Conservation (phyloP, 352 stramenopile genomes). For the Globisporangium sylvaticum region DNA sequence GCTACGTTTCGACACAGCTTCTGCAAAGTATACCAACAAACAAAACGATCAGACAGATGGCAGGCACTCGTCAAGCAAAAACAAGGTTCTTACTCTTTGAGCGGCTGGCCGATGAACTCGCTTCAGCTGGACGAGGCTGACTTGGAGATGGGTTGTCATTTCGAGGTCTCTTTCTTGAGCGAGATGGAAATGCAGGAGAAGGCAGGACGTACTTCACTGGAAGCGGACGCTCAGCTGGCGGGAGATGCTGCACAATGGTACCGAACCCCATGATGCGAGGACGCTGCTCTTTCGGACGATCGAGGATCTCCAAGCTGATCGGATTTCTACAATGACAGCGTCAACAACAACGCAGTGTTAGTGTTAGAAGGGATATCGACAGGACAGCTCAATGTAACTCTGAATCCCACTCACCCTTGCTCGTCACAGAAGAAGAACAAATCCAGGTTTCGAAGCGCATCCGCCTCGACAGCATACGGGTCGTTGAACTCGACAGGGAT, state of each 20-base stretch:
- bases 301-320: constrained; percentile 78
- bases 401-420: constrained; percentile 45
- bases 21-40: constrained; percentile 3
- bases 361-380: background rate
- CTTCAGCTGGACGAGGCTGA: constrained; percentile 22
- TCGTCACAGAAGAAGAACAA: constrained; percentile 88
- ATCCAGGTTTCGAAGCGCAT: constrained; percentile 73
- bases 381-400: background rate
- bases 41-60: background rate
- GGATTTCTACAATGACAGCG: constrained; percentile 34
- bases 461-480: constrained; percentile 50
- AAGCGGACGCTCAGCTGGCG: constrained; percentile 48
- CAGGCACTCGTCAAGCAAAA: background rate
- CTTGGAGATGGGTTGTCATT: constrained; percentile 34
- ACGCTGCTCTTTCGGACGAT: constrained; percentile 66
- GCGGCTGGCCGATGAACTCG: background rate
- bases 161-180: constrained; percentile 66
- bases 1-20: constrained; percentile 5
- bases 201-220: constrained; percentile 67
- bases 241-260: constrained; percentile 73
- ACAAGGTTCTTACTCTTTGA: background rate
- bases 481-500: constrained; percentile 69
- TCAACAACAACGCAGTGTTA: background rate
- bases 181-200: constrained; percentile 69
- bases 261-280: constrained; percentile 84